Evolutionary conservation across 805 yeast genomes (phyloP).

Genomic region (Candida tammaniensis): DNA sequence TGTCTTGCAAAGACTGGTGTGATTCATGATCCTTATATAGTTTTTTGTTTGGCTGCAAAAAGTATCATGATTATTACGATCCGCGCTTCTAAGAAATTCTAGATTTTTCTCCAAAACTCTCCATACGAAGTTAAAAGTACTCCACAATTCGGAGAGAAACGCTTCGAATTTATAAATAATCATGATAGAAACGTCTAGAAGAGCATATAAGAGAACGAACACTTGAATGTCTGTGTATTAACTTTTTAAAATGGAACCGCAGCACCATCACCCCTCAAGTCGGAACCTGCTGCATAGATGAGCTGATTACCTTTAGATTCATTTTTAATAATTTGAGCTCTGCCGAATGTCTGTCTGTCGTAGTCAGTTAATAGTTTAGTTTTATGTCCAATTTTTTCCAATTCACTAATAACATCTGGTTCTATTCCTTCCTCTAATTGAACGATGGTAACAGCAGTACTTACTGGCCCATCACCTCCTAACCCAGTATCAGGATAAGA

Average conservation of each 20-base stretch:
- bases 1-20: neutral
- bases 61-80: too few relatives aligned
- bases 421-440: slow-evolving; percentile 64
- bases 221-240: too few relatives aligned
- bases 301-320: slow-evolving; percentile 38
- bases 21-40: slow-evolving; percentile 6
- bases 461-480: slow-evolving; percentile 65
- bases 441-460: slow-evolving; percentile 57
- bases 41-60: slow-evolving; percentile 11
- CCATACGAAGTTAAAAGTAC: too few relatives aligned
- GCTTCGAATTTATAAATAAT: too few relatives aligned
- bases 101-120: too few relatives aligned
- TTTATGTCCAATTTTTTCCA: slow-evolving; percentile 56
- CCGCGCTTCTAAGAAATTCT: too few relatives aligned
- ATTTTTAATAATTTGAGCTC: slow-evolving; percentile 71
- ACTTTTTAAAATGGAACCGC: slow-evolving; percentile 52
- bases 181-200: too few relatives aligned
- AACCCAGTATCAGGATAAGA: slow-evolving; percentile 39
- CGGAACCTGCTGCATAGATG: slow-evolving; percentile 70
- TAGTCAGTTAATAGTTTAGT: slow-evolving; percentile 42
- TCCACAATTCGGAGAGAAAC: too few relatives aligned
- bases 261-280: slow-evolving; percentile 83
- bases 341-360: slow-evolving; percentile 50
- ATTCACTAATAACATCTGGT: slow-evolving; percentile 41
- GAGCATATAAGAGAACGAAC: too few relatives aligned